Conservation (phyloP, 495 filamentous ascomycete species). For the Tuber borchii region DNA sequence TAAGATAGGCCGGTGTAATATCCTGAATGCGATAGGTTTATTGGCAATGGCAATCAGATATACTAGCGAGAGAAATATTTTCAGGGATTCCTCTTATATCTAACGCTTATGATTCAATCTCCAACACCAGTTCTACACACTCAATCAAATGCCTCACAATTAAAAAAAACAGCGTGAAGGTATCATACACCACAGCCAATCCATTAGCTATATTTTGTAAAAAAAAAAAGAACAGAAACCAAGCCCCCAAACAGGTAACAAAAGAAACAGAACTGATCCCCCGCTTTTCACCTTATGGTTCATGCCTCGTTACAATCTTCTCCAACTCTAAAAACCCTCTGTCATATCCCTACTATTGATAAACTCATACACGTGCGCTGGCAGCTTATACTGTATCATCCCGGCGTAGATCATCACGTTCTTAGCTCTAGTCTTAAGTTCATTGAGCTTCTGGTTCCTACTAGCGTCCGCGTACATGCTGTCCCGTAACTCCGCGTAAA, state of each 20-base stretch:
- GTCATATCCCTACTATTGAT: slow-evolving; percentile 38
- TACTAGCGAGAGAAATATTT: background rate
- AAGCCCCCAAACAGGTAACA: slow-evolving; percentile 11
- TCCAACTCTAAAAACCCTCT: slow-evolving; percentile 25
- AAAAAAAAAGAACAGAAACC: background rate
- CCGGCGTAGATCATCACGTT: slow-evolving; percentile 93
- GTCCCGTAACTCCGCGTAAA: slow-evolving; percentile 60
- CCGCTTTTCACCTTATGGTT: background rate
- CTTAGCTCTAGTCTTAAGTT: slow-evolving; percentile 67
- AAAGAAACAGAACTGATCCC: slow-evolving; percentile 11
- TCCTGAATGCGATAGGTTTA: background rate
- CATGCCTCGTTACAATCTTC: background rate
- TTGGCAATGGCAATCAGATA: background rate
- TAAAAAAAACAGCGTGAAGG: background rate
- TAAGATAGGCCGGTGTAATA: background rate
- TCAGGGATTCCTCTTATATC: background rate
- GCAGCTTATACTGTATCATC: slow-evolving; percentile 77
- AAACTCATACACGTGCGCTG: slow-evolving; percentile 46
- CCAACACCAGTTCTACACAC: background rate
- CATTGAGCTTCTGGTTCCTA: slow-evolving; percentile 59
- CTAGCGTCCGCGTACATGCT: slow-evolving; percentile 68
- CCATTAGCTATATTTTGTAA: background rate
- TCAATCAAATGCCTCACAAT: background rate
- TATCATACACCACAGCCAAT: background rate
- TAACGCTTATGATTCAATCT: background rate